Evolutionary conservation across 2,329 filamentous ascomycete species (phyloP).

Genomic region (Decorospora gaudefroyi): DNA sequence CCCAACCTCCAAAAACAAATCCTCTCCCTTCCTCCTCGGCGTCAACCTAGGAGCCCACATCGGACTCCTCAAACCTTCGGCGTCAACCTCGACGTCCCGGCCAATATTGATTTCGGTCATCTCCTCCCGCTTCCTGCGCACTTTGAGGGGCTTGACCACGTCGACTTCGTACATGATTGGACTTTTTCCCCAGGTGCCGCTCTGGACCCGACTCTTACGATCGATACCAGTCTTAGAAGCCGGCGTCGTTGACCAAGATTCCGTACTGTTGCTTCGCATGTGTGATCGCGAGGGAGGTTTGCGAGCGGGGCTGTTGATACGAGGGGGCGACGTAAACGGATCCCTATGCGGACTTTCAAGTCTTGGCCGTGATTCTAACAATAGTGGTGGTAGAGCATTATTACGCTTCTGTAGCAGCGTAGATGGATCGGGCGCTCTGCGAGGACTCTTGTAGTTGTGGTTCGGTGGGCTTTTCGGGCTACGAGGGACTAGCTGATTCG

Average conservation of each 20-base stretch:
- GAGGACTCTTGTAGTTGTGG: slow-evolving; percentile 16
- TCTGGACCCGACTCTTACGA: slow-evolving; percentile 30
- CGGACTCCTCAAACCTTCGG: slow-evolving; percentile 49
- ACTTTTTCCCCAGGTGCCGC: slow-evolving; percentile 34
- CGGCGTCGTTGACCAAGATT: slow-evolving; percentile 29
- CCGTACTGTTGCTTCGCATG: slow-evolving; percentile 31
- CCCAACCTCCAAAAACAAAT: slow-evolving; percentile 59
- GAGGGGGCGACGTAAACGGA: slow-evolving; percentile 30
- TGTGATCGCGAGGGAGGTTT: slow-evolving; percentile 27
- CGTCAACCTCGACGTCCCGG: slow-evolving; percentile 22
- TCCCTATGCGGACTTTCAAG: slow-evolving; percentile 22
- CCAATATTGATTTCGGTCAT: slow-evolving; percentile 27
- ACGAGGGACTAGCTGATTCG: slow-evolving; percentile 53
- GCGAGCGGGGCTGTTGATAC: slow-evolving; percentile 26
- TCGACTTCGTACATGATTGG: slow-evolving; percentile 34
- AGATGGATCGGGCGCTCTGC: slow-evolving; percentile 12
- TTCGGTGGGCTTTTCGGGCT: slow-evolving; percentile 30
- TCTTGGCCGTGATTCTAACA: slow-evolving; percentile 41
- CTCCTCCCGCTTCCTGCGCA: slow-evolving; percentile 23
- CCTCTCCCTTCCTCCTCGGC: slow-evolving; percentile 67
- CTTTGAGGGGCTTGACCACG: slow-evolving; percentile 35
- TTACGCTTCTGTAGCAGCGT: slow-evolving; percentile 21
- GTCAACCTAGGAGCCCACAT: slow-evolving; percentile 69
- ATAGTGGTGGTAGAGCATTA: slow-evolving; percentile 30
- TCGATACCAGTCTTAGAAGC: slow-evolving; percentile 21